Evolutionary conservation across 1,139 yeast genomes (phyloP).

Genomic region (Sporopachydermia cereana): DNA sequence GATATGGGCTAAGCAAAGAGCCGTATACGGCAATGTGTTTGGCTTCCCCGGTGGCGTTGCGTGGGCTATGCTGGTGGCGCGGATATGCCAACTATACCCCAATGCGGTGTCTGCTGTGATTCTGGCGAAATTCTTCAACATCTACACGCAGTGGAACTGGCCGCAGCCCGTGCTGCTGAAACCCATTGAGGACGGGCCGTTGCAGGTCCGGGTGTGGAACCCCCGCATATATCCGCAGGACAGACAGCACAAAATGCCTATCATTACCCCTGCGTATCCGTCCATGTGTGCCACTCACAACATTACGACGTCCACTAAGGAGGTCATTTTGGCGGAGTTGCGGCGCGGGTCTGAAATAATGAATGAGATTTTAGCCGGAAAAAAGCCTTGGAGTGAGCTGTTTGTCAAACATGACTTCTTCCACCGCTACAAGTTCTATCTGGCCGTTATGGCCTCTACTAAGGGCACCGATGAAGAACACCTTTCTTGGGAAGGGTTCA

Average conservation of each 20-base stretch:
- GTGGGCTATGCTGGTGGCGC: constrained; percentile 98
- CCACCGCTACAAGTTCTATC: constrained; percentile 69
- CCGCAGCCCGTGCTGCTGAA: constrained; percentile 94
- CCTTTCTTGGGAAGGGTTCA: constrained; percentile 82
- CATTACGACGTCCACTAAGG: constrained; percentile 78
- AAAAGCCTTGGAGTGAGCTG: constrained; percentile 61
- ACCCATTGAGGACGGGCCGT: constrained; percentile 92
- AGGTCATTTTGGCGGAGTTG: constrained; percentile 64
- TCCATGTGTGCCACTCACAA: constrained; percentile 99
- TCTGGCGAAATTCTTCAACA: constrained; percentile 76
- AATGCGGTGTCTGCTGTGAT: constrained; percentile 91
- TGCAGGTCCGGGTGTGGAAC: constrained; percentile 95
- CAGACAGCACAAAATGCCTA: constrained; percentile 90
- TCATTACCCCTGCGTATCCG: constrained; percentile 98
- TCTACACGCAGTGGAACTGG: constrained; percentile 90
- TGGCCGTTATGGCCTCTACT: constrained; percentile 74
- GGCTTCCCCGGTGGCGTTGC: constrained; percentile 99
- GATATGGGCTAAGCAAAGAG: constrained; percentile 94
- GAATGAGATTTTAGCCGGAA: constrained; percentile 54
- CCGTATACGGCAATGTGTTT: constrained; percentile 84
- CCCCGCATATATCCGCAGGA: constrained; percentile 85
- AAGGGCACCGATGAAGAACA: constrained; percentile 67
- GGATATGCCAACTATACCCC: constrained; percentile 93
- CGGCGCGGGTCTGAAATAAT: constrained; percentile 62
- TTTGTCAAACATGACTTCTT: constrained; percentile 75